Base-by-base conservation (phyloP, 306 rosid species). In the Arachis stenosperma region DNA sequence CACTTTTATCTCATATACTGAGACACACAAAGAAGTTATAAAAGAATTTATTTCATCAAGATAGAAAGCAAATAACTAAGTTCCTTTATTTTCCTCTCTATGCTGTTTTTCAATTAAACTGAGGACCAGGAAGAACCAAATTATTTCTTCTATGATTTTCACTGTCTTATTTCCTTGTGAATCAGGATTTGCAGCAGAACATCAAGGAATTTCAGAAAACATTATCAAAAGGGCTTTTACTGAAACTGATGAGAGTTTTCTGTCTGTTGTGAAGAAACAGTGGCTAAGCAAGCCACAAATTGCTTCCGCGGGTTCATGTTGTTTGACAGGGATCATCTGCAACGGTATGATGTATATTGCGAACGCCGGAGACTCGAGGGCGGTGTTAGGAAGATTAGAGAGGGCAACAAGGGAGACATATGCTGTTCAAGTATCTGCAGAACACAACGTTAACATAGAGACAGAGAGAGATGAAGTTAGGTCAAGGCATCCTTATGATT, bases 291-390 rank as follows among this genome's bases (percentile, higher is more conserved):
- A 73, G 53, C 90, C 96, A 59, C 84, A 90, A 59, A 87, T 92
- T 78, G 96, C 98, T 40, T 81, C 92, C 9, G 65, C 86, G 2
- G 96, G 96, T 29, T 61, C 98, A 60, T 92, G 98, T 71, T 88
- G 96, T 71, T 76, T 92, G 86, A 87, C 84, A 3, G 98, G 98
- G 78, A 75, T 88, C 67, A 81, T 92, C 50, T 88, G 86, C 87
- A 82, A 79, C 15, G 95, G 94, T 42, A 72, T 69, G 63, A 8
- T 92, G 3, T 86, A 85, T 74, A 46, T 88, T 15, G 98, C 98
- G 54, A 92, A 92, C 52, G 90, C 81, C 0, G 98, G 98, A 55
- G 98, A 92, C 67, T 92, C 98, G 0, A 75, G 95, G 65, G 87
- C 56, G 3, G 94, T 92, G 64, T 61, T 92, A 41, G 98, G 96